phyloP scores from a whole-genome alignment of 1,139 yeast species.

The Meyerozyma elateridarum region DNA sequence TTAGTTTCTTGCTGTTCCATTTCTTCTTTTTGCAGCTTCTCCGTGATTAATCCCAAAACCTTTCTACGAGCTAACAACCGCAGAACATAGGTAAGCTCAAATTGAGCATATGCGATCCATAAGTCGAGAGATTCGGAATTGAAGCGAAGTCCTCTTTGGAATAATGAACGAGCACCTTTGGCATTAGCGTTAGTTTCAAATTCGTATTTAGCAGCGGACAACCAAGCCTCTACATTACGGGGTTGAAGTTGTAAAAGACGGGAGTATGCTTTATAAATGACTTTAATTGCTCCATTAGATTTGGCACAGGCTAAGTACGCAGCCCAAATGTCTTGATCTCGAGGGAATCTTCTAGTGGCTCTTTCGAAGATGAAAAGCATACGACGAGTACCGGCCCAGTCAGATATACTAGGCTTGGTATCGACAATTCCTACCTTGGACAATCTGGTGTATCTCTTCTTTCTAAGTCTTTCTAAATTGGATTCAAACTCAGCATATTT shows the following conservation, averaged over 20 bases:
- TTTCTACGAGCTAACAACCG: constrained; percentile 80
- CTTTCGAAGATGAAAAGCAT: constrained; percentile 81
- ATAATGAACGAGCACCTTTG: constrained; percentile 79
- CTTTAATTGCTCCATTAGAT: constrained; percentile 67
- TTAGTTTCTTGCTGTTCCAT: constrained; percentile 37
- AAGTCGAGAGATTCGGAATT: constrained; percentile 68
- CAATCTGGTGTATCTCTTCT: constrained; percentile 64
- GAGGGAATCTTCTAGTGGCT: constrained; percentile 77
- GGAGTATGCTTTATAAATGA: constrained; percentile 77
- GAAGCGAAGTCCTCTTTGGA: constrained; percentile 82
- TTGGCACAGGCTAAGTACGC: constrained; percentile 72
- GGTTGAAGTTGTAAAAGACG: constrained; percentile 83
- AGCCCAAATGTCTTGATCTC: constrained; percentile 74
- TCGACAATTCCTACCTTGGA: constrained; percentile 48
- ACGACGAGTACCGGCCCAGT: constrained; percentile 84
- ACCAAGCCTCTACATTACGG: constrained; percentile 87
- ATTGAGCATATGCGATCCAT: constrained; percentile 84
- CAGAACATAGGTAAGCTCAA: constrained; percentile 82
- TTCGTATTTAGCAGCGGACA: constrained; percentile 92
- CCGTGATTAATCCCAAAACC: constrained; percentile 72
- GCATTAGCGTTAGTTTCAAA: constrained; percentile 85
- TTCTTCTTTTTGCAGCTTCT: constrained; percentile 60
- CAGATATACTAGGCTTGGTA: constrained; percentile 62
- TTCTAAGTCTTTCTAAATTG: constrained; percentile 73
- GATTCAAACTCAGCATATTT: constrained; percentile 78